Evolutionary conservation across 2,329 filamentous ascomycete genomes (phyloP), one percentile per base, ranked within the genome.

Genomic region (Ascochyta rabiei): DNA sequence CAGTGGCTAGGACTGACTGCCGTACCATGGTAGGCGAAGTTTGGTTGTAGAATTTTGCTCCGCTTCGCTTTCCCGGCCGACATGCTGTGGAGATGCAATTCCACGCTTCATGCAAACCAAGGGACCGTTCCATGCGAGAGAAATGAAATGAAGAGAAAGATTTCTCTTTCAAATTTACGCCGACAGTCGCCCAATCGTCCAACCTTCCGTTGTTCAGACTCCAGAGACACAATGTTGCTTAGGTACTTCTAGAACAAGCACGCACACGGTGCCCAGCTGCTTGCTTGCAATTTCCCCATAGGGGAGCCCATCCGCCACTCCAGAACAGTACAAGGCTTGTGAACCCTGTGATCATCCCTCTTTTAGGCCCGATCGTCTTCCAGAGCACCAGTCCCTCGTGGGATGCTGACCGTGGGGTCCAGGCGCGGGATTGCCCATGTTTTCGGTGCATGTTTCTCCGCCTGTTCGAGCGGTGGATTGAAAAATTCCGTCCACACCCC

Each of bases 391-490:
- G 18, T 38, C 34, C 23, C 53, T 56, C 42, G 48, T 52, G 42
- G 53, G 47, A 55, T 44, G 46, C 52, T 45, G 33, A 46, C 19
- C 26, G 33, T 38, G 47, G 47, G 52, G 43, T 51, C 53, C 40
- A 51, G 53, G 48, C 53, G 53, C 48, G 43, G 47, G 53, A 47
- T 56, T 47, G 39, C 33, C 41, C 31, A 30, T 33, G 21, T 16
- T 43, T 31, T 51, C 53, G 53, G 53, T 46, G 48, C n/a, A 21
- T 52, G 24, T 51, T 56, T 48, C 39, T 56, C 53, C 53, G 53
- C 43, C 26, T 51, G 44, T 23, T n/a, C 34, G 48, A 39, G 37
- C 26, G 43, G 42, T 47, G 47, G 34, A 24, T 44, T n/a, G 28
- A 48, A 33, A 56, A 43, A 48, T 5, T 48, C 53, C 53, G 48